Base-by-base conservation (phyloP, 2,329 filamentous ascomycete genomes). In the Colletotrichum kahawae region DNA sequence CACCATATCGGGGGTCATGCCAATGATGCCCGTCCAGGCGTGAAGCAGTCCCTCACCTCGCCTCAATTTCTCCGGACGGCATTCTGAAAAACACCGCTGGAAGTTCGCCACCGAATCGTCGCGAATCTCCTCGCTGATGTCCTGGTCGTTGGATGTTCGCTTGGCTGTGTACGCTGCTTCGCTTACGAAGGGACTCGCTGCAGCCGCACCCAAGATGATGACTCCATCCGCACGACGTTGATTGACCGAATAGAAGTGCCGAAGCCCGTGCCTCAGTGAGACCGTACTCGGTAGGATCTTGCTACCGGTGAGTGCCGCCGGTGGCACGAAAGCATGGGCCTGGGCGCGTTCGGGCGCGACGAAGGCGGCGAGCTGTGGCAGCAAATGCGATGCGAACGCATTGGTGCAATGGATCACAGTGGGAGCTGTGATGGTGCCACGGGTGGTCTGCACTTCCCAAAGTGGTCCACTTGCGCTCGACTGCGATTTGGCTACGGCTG, bases 181-280 rank as follows among this genome's bases (percentile, higher is more conserved):
- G 33, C 68, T 71, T 62, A 71, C 48, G 13, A 56, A 43, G 18
- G 68, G 68, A 29, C 68, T 71, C 18, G 68, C 38, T 21, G 54
- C 18, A 14, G 68, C 68, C 21, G 68, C 34, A 6, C 68, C 68
- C 8, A 71, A 16, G 68, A 71, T 66, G 48, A 71, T 43, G 24
- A 57, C 27, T n/a, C 68, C 68, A 34, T 71, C 68, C 16, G 68
- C 33, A 63, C 84, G 85, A 5, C 87, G 82, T 77, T 88, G 87
- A 18, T 87, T 87, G n/a, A 89, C 78, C 0, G 87, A 88, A 79
- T 88, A 89, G 81, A 88, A 89, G 76, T 88, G 86, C 33, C 84
- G 80, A 2, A 88, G 81, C 56, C 83, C 83, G 70, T 88, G 86
- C 10, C 87, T 83, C 14, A 89, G 77, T 2, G 87, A 88, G 77